Evolutionary conservation across 2,329 filamentous ascomycete species (phyloP), one percentile per base, ranked within the genome.

Genomic region (Zasmidium cellare): DNA sequence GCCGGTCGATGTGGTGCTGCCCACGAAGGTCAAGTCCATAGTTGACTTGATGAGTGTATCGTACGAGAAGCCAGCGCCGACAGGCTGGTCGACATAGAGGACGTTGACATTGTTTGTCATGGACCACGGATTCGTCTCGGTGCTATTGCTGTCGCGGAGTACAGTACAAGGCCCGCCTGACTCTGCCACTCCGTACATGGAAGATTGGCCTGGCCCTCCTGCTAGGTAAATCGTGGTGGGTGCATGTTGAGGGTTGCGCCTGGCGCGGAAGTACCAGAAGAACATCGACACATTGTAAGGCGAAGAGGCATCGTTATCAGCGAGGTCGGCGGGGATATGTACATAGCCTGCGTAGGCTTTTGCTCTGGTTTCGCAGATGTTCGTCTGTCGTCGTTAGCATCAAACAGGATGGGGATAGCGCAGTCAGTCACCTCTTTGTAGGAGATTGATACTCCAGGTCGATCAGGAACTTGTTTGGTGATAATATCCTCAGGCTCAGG

Each of bases 231-330:
- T 81, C 0, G 82, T 80, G 28, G 87, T 72, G 0, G 84, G 84
- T 3, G 84, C 84, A 52, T 79, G 75, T 9, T 69, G 62, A 1
- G 83, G 76, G 63, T 79, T 74, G 3, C 82, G 75, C 9, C 82
- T 76, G 5, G 84, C 77, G 65, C 86, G 83, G 64, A 87, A 82
- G 66, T 86, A 87, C 83, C 84, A 86, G 73, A 87, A 88, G 71
- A 86, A 87, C 49, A 82, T 87, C 65, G 64, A 67, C 3, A 65
- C 61, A 51, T 67, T 66, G 60, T 70, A 71, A 7, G 59, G 55
- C 11, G 58, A 56, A 14, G 24, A 46, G 3, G 51, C 52, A 47
- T 62, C 57, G 7, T 60, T 31, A 24, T 63, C 65, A 18, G 49
- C 22, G 9, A 67, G 50, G 16, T 72, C 72, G 22, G 77, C 74